phyloP scores from a whole-genome alignment of 1,284 basidiomycete species.

The Apiotrichum domesticum region DNA sequence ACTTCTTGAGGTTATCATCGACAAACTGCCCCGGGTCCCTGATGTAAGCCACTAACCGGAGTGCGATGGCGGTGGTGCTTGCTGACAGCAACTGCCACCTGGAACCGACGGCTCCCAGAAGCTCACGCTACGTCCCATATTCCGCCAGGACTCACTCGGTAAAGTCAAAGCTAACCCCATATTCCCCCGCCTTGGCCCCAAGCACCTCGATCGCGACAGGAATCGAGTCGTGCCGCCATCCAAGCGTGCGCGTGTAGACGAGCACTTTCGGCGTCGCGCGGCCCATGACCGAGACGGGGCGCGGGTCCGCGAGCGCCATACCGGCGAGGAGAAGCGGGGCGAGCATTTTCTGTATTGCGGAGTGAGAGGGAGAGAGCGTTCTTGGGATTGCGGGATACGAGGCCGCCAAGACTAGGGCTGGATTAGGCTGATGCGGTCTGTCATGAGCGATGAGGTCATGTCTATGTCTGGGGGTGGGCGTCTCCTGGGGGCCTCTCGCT shows the following conservation, averaged over 20 bases:
- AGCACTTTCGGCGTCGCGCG: slow-evolving; percentile 25
- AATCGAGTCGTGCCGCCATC: slow-evolving; percentile 66
- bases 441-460: too few species aligned
- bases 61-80: neutral
- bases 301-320: neutral
- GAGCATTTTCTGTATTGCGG: too few species aligned
- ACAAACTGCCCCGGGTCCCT: neutral
- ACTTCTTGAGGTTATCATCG: neutral
- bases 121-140: too few species aligned
- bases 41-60: neutral
- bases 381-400: too few species aligned
- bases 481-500: too few species aligned
- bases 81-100: too few species aligned
- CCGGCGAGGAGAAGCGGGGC: neutral
- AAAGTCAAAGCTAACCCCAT: slow-evolving; percentile 57
- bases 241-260: slow-evolving; percentile 36
- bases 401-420: too few species aligned
- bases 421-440: too few species aligned
- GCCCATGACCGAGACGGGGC: neutral
- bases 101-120: too few species aligned
- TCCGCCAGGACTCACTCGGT: slow-evolving; percentile 50
- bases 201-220: slow-evolving; percentile 63
- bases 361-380: too few species aligned
- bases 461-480: too few species aligned
- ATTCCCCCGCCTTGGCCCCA: slow-evolving; percentile 21